A percentile compares a stretch with the other conserved stretches of the same genome.
These are phyloP conservation scores for Rhynchosporium secalis DNA, from an alignment of 2,329 filamentous ascomycete species.

Conservation along the genomic window DNA sequence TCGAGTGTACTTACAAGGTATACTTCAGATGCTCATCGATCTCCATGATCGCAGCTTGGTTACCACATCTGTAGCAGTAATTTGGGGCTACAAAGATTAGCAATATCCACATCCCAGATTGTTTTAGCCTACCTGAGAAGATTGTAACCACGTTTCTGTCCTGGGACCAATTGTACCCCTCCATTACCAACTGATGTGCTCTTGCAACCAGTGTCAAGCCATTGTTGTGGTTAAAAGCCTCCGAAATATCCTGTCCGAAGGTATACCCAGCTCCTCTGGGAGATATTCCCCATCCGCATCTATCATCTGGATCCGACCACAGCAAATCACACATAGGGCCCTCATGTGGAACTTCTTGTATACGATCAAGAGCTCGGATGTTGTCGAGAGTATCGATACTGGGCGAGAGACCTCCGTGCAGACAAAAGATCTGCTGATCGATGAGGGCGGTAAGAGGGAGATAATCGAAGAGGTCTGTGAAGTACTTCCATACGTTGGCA, in stretches of 20 bases:
- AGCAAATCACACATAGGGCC: conserved; percentile 97
- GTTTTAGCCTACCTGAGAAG: conserved; percentile 72
- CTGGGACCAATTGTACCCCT: conserved; percentile 99
- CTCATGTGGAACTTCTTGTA: conserved; percentile 97
- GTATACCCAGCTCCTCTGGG: conserved; percentile 93
- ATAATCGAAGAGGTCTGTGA: conserved; percentile 98
- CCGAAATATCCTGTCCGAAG: conserved; percentile 94
- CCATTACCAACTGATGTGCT: conserved; percentile 98
- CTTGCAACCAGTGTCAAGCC: conserved; percentile 92
- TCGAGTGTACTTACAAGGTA: conserved; percentile 76
- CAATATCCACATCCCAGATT: background rate
- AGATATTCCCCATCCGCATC: conserved; percentile 94
- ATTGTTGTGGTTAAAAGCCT: conserved; percentile 99
- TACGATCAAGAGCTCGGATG: conserved; percentile 90
- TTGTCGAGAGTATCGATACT: conserved; percentile 95
- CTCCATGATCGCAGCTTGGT: conserved; percentile 99
- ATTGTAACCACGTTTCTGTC: conserved; percentile 98
- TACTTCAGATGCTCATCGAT: conserved; percentile 99
- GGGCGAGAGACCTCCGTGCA: conserved; percentile 95
- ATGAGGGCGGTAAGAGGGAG: conserved; percentile 95
- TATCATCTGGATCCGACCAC: conserved; percentile 97
- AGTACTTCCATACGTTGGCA: conserved; percentile 99
- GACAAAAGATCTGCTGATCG: conserved; percentile 98
- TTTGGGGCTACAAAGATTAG: conserved; percentile 64
- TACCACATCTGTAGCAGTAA: conserved; percentile 98